Conservation (phyloP, 371 early-diverging fungal genomes). For the Mucor plumbeus region DNA sequence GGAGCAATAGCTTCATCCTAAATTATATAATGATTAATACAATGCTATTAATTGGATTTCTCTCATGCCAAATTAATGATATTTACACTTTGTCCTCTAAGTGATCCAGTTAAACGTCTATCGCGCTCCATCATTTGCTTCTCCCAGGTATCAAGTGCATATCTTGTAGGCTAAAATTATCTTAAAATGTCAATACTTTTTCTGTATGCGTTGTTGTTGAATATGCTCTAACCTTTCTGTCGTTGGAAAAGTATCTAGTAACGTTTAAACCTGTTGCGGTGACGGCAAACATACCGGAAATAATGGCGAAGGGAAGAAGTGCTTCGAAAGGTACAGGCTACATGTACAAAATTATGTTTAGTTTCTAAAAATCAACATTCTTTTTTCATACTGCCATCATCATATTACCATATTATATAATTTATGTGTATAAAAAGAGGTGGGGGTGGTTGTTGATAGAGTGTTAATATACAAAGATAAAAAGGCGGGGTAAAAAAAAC, state of each 20-base stretch:
- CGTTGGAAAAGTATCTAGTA: constrained; percentile 48
- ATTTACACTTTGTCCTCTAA: constrained; percentile 56
- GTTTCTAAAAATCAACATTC: not conserved
- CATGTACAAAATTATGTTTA: not conserved
- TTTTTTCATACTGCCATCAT: not conserved
- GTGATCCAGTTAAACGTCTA: constrained; percentile 55
- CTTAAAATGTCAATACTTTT: not conserved
- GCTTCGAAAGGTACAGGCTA: constrained; percentile 63
- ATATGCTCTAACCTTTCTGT: constrained; percentile 40
- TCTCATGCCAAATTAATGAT: not conserved
- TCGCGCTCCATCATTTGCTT: constrained; percentile 63
- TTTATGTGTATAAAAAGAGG: constrained; percentile 10
- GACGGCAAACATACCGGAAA: constrained; percentile 45
- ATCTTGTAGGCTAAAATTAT: constrained; percentile 25
- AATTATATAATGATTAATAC: not conserved
- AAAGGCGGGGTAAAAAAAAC: constrained; percentile 11
- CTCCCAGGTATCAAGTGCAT: constrained; percentile 51
- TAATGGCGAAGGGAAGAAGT: constrained; percentile 53
- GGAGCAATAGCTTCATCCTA: constrained; percentile 51
- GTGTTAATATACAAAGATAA: constrained; percentile 9
- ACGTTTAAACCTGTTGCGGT: constrained; percentile 47
- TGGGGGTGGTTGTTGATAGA: constrained; percentile 15
- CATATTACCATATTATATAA: constrained; percentile 9
- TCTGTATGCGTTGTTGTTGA: not conserved
- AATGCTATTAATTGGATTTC: not conserved